Conservation (phyloP, 2,329 filamentous ascomycete genomes). For the Exophiala viscosa region DNA sequence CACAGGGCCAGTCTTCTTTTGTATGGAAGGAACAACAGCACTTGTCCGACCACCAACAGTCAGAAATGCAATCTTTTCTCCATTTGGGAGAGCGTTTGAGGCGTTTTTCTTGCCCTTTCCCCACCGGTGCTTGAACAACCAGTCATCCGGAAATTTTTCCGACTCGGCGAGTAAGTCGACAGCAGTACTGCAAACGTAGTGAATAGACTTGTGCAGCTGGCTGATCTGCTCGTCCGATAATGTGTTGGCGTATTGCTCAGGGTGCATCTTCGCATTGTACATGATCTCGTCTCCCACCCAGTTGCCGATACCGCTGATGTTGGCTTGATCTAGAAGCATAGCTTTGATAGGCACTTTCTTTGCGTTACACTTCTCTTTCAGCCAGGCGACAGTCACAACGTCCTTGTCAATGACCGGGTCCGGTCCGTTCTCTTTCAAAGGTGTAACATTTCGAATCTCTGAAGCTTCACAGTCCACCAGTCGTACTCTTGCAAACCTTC, state of each 20-base stretch:
- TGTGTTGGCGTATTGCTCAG: slow-evolving; percentile 86
- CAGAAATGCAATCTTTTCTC: slow-evolving; percentile 78
- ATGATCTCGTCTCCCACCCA: slow-evolving; percentile 96
- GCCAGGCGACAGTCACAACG: slow-evolving; percentile 70
- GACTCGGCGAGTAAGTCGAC: slow-evolving; percentile 77
- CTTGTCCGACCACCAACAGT: slow-evolving; percentile 90
- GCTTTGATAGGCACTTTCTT: slow-evolving; percentile 88
- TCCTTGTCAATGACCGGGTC: slow-evolving; percentile 84
- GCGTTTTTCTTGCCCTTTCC: slow-evolving; percentile 76
- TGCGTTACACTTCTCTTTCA: slow-evolving; percentile 65
- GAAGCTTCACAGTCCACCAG: slow-evolving; percentile 75
- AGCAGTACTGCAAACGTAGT: slow-evolving; percentile 75
- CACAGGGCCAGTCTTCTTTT: slow-evolving; percentile 72
- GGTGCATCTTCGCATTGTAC: slow-evolving; percentile 83
- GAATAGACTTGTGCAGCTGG: slow-evolving; percentile 67
- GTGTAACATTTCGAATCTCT: slow-evolving; percentile 70
- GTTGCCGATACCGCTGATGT: slow-evolving; percentile 90
- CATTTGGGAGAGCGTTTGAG: slow-evolving; percentile 67
- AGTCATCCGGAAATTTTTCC: slow-evolving; percentile 76
- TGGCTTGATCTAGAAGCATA: slow-evolving; percentile 78
- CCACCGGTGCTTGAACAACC: slow-evolving; percentile 88
- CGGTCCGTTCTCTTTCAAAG: slow-evolving; percentile 86
- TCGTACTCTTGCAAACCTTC: slow-evolving; percentile 73
- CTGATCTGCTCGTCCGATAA: slow-evolving; percentile 69
- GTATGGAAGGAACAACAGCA: slow-evolving; percentile 77